Evolutionary conservation across 208 protist species (phyloP).

Genomic region (Trypanosoma brucei): DNA sequence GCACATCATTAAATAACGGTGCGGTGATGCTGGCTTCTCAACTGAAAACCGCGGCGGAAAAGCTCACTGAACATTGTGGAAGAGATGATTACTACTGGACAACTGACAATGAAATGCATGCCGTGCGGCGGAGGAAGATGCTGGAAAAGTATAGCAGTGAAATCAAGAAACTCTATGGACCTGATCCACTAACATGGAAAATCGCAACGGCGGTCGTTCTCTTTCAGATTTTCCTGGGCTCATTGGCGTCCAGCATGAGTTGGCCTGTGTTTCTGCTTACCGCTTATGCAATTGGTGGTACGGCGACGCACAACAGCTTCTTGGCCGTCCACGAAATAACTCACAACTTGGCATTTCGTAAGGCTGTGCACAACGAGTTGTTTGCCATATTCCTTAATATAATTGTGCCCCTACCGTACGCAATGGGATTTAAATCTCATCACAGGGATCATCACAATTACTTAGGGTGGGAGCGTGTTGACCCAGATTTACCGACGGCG

Average conservation of each 20-base stretch:
- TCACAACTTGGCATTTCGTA: conserved; percentile 85
- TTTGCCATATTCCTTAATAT: conserved; percentile 84
- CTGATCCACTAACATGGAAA: conserved; percentile 44
- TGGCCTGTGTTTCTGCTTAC: conserved; percentile 61
- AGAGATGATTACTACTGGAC: conserved; percentile 74
- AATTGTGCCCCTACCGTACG: conserved; percentile 82
- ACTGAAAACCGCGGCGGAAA: not conserved
- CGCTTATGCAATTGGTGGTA: conserved; percentile 81
- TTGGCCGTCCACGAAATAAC: conserved; percentile 91
- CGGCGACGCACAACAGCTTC: conserved; percentile 76
- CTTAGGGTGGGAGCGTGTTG: conserved; percentile 82
- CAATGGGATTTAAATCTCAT: conserved; percentile 91
- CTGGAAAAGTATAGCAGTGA: conserved; percentile 71
- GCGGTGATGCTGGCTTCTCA: too few species aligned
- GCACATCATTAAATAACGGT: too few species aligned
- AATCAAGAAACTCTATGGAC: conserved; percentile 75
- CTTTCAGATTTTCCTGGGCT: conserved; percentile 62
- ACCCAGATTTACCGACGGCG: conserved; percentile 82
- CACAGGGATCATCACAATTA: conserved; percentile 93
- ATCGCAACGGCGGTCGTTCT: conserved; percentile 50
- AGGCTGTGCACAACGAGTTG: conserved; percentile 67
- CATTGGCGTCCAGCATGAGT: conserved; percentile 50
- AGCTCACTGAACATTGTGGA: conserved; percentile 13
- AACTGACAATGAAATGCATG: conserved; percentile 63
- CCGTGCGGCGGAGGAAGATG: conserved; percentile 59